Evolutionary conservation across 441 rosid species (phyloP).

Genomic region (Populus hybrid): DNA sequence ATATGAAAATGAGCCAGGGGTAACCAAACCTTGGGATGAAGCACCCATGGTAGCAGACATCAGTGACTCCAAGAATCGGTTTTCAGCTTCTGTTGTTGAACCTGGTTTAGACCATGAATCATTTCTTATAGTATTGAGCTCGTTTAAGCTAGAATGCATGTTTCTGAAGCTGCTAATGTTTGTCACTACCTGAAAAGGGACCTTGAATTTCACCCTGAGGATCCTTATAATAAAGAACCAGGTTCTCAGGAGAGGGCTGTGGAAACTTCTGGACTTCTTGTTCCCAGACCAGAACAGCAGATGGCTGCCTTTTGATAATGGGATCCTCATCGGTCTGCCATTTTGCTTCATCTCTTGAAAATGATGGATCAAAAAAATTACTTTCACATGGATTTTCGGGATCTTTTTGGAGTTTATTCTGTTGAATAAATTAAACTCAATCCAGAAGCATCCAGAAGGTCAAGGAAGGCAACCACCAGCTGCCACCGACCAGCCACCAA

Average conservation of each 20-base stretch:
- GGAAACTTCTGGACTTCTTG: slow-evolving; percentile 59
- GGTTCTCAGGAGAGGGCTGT: slow-evolving; percentile 70
- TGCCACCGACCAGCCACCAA: too few species aligned
- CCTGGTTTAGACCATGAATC: slow-evolving; percentile 51
- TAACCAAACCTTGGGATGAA: slow-evolving; percentile 56
- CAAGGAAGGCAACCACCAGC: too few species aligned
- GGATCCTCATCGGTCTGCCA: slow-evolving; percentile 64
- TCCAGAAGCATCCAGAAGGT: too few species aligned
- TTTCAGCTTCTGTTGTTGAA: slow-evolving; percentile 76
- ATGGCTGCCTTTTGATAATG: slow-evolving; percentile 48
- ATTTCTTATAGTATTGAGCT: slow-evolving; percentile 48
- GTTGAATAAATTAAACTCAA: too few species aligned
- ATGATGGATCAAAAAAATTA: slow-evolving; percentile 40
- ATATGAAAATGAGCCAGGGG: background rate
- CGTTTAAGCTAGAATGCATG: slow-evolving; percentile 42
- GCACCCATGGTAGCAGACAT: slow-evolving; percentile 63
- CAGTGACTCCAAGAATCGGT: slow-evolving; percentile 85
- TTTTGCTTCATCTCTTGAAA: slow-evolving; percentile 55
- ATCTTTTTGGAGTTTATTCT: slow-evolving; percentile 47
- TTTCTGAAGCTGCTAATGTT: slow-evolving; percentile 50
- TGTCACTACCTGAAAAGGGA: slow-evolving; percentile 86
- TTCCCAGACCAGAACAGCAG: slow-evolving; percentile 61
- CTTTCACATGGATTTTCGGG: slow-evolving; percentile 40
- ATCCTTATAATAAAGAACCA: slow-evolving; percentile 77
- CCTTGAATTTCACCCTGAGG: slow-evolving; percentile 98